Evolutionary conservation across 441 rosid genomes (phyloP).

Genomic region (Pelargonium myrrhifolium): DNA sequence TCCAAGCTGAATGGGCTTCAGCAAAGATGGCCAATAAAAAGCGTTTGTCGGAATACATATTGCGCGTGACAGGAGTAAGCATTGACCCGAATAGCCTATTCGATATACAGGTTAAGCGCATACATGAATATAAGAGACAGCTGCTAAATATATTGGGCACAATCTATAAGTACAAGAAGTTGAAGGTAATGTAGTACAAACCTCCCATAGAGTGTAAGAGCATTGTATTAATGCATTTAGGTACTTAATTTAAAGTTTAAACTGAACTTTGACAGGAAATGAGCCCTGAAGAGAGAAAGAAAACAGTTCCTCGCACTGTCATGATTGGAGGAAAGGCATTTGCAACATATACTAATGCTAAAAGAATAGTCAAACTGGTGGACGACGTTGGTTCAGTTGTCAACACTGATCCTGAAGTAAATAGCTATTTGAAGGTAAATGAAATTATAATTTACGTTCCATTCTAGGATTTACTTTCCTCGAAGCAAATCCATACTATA

Average conservation of each 20-base stretch:
- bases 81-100: slow-evolving; percentile 78
- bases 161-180: slow-evolving; percentile 77
- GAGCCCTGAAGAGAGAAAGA: slow-evolving; percentile 77
- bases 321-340: slow-evolving; percentile 99
- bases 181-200: slow-evolving; percentile 50
- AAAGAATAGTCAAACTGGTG: slow-evolving; percentile 90
- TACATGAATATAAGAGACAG: slow-evolving; percentile 98
- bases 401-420: slow-evolving; percentile 90
- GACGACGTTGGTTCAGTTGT: slow-evolving; percentile 88
- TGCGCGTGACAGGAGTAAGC: slow-evolving; percentile 67
- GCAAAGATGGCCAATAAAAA: slow-evolving; percentile 88
- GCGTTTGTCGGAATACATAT: slow-evolving; percentile 68
- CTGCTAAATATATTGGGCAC: slow-evolving; percentile 87
- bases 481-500: neutral
- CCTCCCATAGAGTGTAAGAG: neutral
- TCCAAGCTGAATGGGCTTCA: slow-evolving; percentile 89
- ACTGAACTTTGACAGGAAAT: slow-evolving; percentile 51
- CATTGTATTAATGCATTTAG: slow-evolving; percentile 5
- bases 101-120: slow-evolving; percentile 97
- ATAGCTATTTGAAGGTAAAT: slow-evolving; percentile 72
- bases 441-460: neutral
- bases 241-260: slow-evolving; percentile 21
- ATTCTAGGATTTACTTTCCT: neutral
- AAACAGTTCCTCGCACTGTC: slow-evolving; percentile 73
- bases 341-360: slow-evolving; percentile 96